These are phyloP conservation scores for Ustilago sp. DNA, from an alignment of 1,284 basidiomycete genomes.

Conservation along the genomic window DNA sequence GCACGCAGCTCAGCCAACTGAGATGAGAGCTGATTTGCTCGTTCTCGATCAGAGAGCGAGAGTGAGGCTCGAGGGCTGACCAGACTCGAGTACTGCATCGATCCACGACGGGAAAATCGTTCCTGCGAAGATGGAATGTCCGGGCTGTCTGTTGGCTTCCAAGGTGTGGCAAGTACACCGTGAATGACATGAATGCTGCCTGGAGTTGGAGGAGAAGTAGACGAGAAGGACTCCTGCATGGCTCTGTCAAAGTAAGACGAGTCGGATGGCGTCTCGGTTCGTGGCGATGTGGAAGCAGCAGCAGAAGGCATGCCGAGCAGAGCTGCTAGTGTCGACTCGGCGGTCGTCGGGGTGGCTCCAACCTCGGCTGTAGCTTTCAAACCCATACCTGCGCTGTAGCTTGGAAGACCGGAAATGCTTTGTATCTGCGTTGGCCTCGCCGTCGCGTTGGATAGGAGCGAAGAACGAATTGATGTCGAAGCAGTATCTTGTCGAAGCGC, in stretches of 20 bases:
- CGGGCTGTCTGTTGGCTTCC: conserved; percentile 18
- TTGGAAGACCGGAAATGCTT: conserved; percentile 19
- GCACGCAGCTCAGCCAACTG: conserved; percentile 34
- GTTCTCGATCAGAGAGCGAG: conserved; percentile 40
- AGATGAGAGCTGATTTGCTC: conserved; percentile 29
- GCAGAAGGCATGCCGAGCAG: conserved; percentile 46
- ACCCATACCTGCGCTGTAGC: conserved; percentile 7
- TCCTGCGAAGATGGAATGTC: conserved; percentile 14
- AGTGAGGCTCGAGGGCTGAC: conserved; percentile 36
- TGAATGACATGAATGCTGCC: conserved; percentile 46
- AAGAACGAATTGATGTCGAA: conserved; percentile 6
- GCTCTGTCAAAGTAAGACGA: conserved; percentile 50
- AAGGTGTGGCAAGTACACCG: conserved; percentile 29
- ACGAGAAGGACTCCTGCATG: conserved; percentile 37
- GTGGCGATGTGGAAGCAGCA: conserved; percentile 24
- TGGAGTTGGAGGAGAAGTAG: conserved; percentile 41
- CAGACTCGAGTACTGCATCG: conserved; percentile 25
- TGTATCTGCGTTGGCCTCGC: not conserved
- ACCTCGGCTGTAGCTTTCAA: conserved; percentile 16
- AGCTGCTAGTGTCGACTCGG: conserved; percentile 44
- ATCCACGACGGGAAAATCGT: conserved; percentile 19
- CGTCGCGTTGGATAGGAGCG: not conserved
- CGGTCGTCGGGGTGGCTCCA: conserved; percentile 9
- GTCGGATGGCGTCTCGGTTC: conserved; percentile 44
- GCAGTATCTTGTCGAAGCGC: conserved; percentile 22